Evolutionary conservation across 179 eudicot genomes (phyloP).

Genomic region (Amaranthus tricolor): DNA sequence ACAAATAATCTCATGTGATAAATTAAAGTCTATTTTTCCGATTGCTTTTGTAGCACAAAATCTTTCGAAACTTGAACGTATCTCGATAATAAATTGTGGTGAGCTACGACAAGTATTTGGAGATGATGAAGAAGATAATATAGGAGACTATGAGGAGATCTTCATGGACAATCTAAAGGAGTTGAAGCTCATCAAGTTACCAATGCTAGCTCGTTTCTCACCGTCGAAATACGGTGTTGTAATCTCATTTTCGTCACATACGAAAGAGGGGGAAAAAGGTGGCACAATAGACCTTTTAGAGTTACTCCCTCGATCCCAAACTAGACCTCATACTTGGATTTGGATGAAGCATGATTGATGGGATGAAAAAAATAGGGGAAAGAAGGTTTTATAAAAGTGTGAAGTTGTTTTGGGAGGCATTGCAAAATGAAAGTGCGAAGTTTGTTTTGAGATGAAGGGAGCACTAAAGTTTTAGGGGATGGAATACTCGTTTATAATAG

Average conservation of each 20-base stretch:
- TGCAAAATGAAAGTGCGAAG: no score
- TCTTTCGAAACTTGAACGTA: constrained; percentile 2
- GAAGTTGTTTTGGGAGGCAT: no score
- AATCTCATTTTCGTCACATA: neutral
- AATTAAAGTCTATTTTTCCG: neutral
- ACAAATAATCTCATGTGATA: neutral
- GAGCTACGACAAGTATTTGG: constrained; percentile 1
- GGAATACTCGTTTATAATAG: no score
- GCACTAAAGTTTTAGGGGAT: no score
- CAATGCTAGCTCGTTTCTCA: neutral
- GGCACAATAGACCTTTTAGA: neutral
- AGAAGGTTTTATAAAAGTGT: no score
- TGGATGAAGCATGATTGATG: no score
- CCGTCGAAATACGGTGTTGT: neutral
- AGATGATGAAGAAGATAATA: neutral
- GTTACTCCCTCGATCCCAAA: no score
- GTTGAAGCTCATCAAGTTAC: neutral
- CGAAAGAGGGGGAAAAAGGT: neutral
- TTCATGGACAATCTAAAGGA: neutral
- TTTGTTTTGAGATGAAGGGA: no score
- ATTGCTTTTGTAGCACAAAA: neutral
- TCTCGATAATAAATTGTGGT: neutral
- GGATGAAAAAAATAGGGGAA: no score
- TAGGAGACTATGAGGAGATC: neutral
- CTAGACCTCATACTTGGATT: no score